Conservation (phyloP, 2,329 filamentous ascomycete species). For the Epichloe hybrida region DNA sequence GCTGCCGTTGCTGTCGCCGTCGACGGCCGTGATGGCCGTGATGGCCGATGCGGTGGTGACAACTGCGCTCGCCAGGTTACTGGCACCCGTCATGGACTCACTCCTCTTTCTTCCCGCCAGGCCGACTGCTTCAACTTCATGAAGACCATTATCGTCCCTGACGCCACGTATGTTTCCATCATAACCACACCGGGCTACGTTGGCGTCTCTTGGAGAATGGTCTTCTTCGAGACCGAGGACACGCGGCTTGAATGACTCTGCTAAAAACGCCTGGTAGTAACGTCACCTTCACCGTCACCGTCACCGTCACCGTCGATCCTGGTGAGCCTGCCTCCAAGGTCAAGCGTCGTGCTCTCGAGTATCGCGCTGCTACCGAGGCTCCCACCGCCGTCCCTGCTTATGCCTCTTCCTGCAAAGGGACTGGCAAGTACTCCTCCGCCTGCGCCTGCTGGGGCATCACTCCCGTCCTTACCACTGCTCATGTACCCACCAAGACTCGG, state of each 20-base stretch:
- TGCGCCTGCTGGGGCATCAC: constrained; percentile 34
- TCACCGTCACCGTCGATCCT: constrained; percentile 24
- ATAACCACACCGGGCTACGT: neutral
- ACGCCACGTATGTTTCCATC: constrained; percentile 22
- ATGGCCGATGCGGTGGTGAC: constrained; percentile 24
- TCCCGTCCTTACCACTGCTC: constrained; percentile 22
- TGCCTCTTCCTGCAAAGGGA: constrained; percentile 23
- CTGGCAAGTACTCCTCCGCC: constrained; percentile 25
- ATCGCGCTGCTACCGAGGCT: constrained; percentile 18
- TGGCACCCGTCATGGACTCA: constrained; percentile 25
- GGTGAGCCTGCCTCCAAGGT: constrained; percentile 13
- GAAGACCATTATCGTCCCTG: constrained; percentile 25
- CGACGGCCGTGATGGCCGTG: constrained; percentile 19
- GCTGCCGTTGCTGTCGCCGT: constrained; percentile 23
- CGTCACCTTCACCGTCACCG: constrained; percentile 25
- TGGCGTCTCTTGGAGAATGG: neutral
- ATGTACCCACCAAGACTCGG: constrained; percentile 24
- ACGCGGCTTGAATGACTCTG: neutral
- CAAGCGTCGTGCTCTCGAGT: constrained; percentile 15
- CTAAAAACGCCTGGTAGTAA: constrained; percentile 9
- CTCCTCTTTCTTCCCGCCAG: constrained; percentile 20
- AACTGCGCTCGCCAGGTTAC: constrained; percentile 35
- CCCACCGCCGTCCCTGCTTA: constrained; percentile 26
- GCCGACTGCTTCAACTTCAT: constrained; percentile 29
- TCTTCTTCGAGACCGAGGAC: neutral